Evolutionary conservation across 163 green algal genomes (phyloP), one percentile per base, ranked within the genome.

Genomic region (Coccomyxa subellipsoidea): DNA sequence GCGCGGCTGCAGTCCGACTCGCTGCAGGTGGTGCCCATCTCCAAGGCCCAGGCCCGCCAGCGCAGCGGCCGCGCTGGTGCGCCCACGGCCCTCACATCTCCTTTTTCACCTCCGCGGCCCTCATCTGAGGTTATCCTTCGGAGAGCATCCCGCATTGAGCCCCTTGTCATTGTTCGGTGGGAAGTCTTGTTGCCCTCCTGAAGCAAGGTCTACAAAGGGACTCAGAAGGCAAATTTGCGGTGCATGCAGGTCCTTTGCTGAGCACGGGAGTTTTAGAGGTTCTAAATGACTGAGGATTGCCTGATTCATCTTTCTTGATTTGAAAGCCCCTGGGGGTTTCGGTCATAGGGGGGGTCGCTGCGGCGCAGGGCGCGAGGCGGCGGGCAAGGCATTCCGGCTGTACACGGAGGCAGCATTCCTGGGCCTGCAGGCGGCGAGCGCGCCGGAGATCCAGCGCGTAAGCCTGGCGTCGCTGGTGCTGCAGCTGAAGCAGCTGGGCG

Each of bases 321-420:
- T n/a, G n/a, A n/a, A n/a, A n/a, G n/a, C n/a, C n/a, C n/a, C n/a
- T n/a, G n/a, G n/a, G n/a, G n/a, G n/a, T n/a, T n/a, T n/a, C n/a
- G n/a, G n/a, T n/a, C n/a, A n/a, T n/a, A n/a, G n/a, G n/a, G n/a
- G n/a, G n/a, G n/a, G n/a, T n/a, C n/a, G 7, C 70, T 77, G 47
- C 47, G 4, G 12, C 53, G 31, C 88, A 92, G 93, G 95, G 3
- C 91, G 95, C 25, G 92, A 97, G 83, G 93, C 84, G 0, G 90
- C 95, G 29, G 95, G 95, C 71, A 95, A 95, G 79, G 91, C 90
- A 5, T 98, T 94, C 85, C 90, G 95, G 32, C 89, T 98, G 78
- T 98, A 94, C 91, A 96, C 93, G 0, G 94, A 97, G 85, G 78
- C 81, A 1, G 82, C 90, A 27, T 98, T 96, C 80, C 18, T 77